Conservation (phyloP, 495 filamentous ascomycete species). For the Tricharina praecox region DNA sequence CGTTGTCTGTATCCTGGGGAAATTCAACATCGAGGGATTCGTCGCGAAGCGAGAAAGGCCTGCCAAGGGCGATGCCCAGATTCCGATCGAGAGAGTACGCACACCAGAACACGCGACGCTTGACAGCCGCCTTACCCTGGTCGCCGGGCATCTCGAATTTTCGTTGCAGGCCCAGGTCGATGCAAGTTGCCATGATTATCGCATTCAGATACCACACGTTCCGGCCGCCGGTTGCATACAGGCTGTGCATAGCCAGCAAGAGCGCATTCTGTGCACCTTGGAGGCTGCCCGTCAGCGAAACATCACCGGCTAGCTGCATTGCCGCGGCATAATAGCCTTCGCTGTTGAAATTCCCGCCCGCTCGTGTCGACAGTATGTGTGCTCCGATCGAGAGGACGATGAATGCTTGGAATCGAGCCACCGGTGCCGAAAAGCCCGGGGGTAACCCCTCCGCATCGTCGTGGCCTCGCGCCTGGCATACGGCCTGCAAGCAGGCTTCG, state of each 20-base stretch:
- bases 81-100: slow-evolving; percentile 36
- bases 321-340: slow-evolving; percentile 25
- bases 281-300: slow-evolving; percentile 22
- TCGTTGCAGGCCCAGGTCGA: slow-evolving; percentile 23
- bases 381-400: slow-evolving; percentile 24
- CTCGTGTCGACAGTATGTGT: slow-evolving; percentile 16
- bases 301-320: slow-evolving; percentile 14
- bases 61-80: slow-evolving; percentile 33
- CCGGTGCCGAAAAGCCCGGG: slow-evolving; percentile 13
- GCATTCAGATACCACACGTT: slow-evolving; percentile 26
- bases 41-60: slow-evolving; percentile 23
- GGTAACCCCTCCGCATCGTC: slow-evolving; percentile 13
- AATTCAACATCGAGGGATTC: slow-evolving; percentile 24
- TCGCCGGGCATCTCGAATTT: slow-evolving; percentile 7
- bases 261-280: slow-evolving; percentile 19
- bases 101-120: slow-evolving; percentile 35
- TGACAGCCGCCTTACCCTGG: slow-evolving; percentile 17
- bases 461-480: too few relatives aligned
- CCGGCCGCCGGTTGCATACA: slow-evolving; percentile 15
- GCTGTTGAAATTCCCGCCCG: slow-evolving; percentile 13
- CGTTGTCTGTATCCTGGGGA: slow-evolving; percentile 20
- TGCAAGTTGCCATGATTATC: slow-evolving; percentile 22
- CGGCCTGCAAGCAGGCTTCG: slow-evolving; percentile 20
- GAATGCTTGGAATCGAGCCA: slow-evolving; percentile 25
- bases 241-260: slow-evolving; percentile 21